These are phyloP conservation scores for Millerozyma acaciae DNA, from an alignment of 805 yeast species.

Conservation along the genomic window DNA sequence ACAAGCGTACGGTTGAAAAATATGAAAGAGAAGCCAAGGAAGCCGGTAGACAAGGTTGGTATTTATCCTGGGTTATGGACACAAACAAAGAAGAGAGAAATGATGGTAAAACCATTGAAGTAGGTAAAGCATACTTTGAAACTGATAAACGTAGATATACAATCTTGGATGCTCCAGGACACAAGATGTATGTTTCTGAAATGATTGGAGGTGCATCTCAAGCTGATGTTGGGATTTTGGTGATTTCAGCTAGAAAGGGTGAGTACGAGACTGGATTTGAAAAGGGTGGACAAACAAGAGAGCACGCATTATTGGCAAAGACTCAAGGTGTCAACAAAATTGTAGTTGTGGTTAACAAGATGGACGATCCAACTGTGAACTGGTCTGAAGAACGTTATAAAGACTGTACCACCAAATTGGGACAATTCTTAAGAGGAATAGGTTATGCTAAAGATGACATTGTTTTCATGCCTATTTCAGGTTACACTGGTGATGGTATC, in stretches of 20 bases:
- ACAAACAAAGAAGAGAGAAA: slow-evolving; percentile 98
- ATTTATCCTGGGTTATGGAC: slow-evolving; percentile 98
- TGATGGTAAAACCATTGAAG: slow-evolving; percentile 99
- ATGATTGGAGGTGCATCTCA: slow-evolving; percentile 99
- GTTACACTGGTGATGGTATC: slow-evolving; percentile 95
- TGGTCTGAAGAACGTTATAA: slow-evolving; percentile 97
- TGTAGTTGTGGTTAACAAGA: slow-evolving; percentile 92
- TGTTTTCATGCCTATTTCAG: slow-evolving; percentile 94
- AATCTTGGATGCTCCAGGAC: slow-evolving; percentile 98
- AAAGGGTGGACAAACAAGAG: slow-evolving; percentile 98
- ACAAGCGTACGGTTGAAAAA: slow-evolving; percentile 96
- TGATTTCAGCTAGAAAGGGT: slow-evolving; percentile 97
- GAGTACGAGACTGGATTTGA: slow-evolving; percentile 99
- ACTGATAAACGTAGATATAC: slow-evolving; percentile 98
- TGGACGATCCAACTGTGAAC: slow-evolving; percentile 96
- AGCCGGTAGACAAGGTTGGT: slow-evolving; percentile 99
- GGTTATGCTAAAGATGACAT: slow-evolving; percentile 90
- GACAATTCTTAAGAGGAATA: slow-evolving; percentile 73
- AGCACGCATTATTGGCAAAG: slow-evolving; percentile 93
- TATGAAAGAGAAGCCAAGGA: slow-evolving; percentile 98
- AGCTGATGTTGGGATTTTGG: slow-evolving; percentile 97
- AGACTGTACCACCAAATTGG: slow-evolving; percentile 86
- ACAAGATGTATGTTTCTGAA: slow-evolving; percentile 96
- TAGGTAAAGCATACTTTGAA: slow-evolving; percentile 96
- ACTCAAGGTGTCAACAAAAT: slow-evolving; percentile 96